A percentile compares a stretch with the other conserved stretches of the same genome.
These are phyloP conservation scores for Raddia distichophylla DNA, from an alignment of 176 grass and related monocot species.

Conservation along the genomic window DNA sequence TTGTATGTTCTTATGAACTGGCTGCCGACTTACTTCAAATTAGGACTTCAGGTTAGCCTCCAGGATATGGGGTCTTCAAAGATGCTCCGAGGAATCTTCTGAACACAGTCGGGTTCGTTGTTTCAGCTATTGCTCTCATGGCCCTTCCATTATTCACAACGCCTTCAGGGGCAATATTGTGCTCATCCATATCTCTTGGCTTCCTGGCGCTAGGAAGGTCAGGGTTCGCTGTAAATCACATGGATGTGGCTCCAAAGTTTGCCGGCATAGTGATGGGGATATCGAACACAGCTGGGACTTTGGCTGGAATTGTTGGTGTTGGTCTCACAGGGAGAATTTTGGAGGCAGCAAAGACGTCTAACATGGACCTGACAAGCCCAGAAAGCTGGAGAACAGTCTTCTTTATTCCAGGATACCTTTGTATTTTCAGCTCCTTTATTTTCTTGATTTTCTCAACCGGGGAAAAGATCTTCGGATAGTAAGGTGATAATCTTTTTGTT, in stretches of 20 bases:
- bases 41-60: slow-evolving; percentile 56
- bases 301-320: slow-evolving; percentile 69
- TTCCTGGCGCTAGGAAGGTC: slow-evolving; percentile 65
- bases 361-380: slow-evolving; percentile 53
- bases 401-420: slow-evolving; percentile 60
- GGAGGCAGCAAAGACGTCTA: slow-evolving; percentile 45
- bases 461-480: slow-evolving; percentile 60
- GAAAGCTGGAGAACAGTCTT: slow-evolving; percentile 64
- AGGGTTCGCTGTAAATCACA: slow-evolving; percentile 66
- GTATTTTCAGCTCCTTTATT: slow-evolving; percentile 61
- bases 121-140: slow-evolving; percentile 60
- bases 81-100: slow-evolving; percentile 66
- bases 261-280: slow-evolving; percentile 70
- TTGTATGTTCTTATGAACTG: slow-evolving; percentile 73
- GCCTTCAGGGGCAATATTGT: slow-evolving; percentile 46
- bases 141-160: slow-evolving; percentile 55
- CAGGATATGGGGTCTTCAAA: slow-evolving; percentile 68
- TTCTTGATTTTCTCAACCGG: slow-evolving; percentile 65
- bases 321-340: slow-evolving; percentile 63
- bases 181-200: slow-evolving; percentile 57
- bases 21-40: slow-evolving; percentile 68
- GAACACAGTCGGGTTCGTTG: slow-evolving; percentile 58
- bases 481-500: neutral
- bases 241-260: slow-evolving; percentile 68
- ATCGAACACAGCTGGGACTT: slow-evolving; percentile 64